Evolutionary conservation across 768 basidiomycete genomes (phyloP).

Genomic region (Panaeolus papilionaceus): DNA sequence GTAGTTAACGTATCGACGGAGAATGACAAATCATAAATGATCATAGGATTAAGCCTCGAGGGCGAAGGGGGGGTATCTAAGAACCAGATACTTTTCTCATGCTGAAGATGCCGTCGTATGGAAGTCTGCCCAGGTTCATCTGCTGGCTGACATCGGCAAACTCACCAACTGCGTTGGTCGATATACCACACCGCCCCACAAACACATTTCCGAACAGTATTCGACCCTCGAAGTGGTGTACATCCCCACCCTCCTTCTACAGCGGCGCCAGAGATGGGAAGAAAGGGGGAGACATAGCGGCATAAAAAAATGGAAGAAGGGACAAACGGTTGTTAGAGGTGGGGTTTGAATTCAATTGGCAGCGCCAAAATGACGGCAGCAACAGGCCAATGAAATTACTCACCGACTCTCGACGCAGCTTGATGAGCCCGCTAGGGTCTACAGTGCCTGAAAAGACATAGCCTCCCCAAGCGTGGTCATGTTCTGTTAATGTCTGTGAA

Average conservation of each 20-base stretch:
- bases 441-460: constrained; percentile 67
- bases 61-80: constrained; percentile 15
- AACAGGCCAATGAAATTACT: constrained; percentile 28
- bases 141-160: background rate
- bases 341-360: background rate
- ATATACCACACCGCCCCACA: constrained; percentile 55
- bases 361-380: constrained; percentile 5
- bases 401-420: constrained; percentile 68
- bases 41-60: background rate
- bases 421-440: constrained; percentile 62
- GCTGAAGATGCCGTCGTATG: constrained; percentile 59
- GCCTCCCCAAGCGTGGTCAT: constrained; percentile 71
- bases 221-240: constrained; percentile 61
- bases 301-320: background rate
- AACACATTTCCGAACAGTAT: constrained; percentile 53
- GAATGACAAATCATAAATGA: constrained; percentile 2
- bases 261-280: constrained; percentile 11
- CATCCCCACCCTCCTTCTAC: constrained; percentile 49
- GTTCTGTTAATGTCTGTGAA: constrained; percentile 54
- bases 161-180: constrained; percentile 39
- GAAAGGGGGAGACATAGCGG: background rate
- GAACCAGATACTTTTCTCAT: constrained; percentile 46
- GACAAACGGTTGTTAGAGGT: background rate
- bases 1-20: background rate
- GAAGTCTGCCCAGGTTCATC: background rate